These are phyloP conservation scores for Blastobotrys buckinghamii DNA, from an alignment of 1,139 yeast species.

Conservation along the genomic window DNA sequence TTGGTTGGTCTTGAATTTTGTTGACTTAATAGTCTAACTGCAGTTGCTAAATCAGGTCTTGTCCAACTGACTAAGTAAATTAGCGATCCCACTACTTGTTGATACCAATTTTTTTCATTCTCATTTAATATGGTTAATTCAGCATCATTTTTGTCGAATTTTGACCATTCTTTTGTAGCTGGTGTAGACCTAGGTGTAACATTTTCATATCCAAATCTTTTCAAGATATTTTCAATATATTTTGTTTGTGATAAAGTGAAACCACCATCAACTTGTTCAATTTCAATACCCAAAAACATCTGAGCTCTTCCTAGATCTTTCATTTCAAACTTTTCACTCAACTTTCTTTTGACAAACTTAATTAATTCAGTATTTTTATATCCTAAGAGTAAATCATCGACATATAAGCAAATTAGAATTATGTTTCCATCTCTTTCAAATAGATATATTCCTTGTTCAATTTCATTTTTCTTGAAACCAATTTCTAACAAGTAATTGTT, in stretches of 20 bases:
- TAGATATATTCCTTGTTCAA: not conserved
- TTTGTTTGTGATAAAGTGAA: not conserved
- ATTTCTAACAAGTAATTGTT: not conserved
- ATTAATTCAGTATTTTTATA: not conserved
- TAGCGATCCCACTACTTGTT: not conserved
- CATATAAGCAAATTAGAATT: not conserved
- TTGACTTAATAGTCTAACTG: not conserved
- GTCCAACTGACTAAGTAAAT: conserved; percentile 1
- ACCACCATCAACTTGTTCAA: not conserved
- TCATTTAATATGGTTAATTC: not conserved
- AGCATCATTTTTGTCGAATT: not conserved
- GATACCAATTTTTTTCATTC: not conserved
- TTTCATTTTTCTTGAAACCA: not conserved
- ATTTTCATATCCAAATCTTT: not conserved
- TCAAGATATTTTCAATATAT: not conserved
- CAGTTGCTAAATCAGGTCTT: not conserved
- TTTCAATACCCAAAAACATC: not conserved
- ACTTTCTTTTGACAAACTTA: not conserved
- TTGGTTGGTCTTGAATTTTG: not conserved
- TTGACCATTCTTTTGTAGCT: not conserved
- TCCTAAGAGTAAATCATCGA: not conserved
- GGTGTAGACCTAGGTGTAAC: not conserved
- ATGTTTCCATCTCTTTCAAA: not conserved
- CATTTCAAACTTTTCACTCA: not conserved
- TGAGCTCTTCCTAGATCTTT: not conserved